Evolutionary conservation across 495 filamentous ascomycete species (phyloP).

Genomic region (Alectoria sarmentosa): DNA sequence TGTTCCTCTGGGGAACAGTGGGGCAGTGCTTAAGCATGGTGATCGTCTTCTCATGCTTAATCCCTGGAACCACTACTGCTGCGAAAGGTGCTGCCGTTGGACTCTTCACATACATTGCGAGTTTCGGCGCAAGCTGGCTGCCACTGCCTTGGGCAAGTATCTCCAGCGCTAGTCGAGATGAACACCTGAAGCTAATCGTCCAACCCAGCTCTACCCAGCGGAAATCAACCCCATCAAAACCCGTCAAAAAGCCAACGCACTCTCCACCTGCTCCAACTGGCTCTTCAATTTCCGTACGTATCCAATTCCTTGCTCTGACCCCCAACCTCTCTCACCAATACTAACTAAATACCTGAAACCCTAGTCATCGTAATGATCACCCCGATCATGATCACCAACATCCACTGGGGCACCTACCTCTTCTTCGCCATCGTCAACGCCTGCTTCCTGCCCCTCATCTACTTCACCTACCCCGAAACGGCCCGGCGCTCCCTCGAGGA

Average conservation of each 20-base stretch:
- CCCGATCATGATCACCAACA: slow-evolving; percentile 60
- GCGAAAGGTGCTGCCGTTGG: slow-evolving; percentile 69
- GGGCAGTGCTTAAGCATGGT: slow-evolving; percentile 69
- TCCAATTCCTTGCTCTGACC: neutral
- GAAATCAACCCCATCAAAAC: slow-evolving; percentile 73
- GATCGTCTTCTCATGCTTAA: slow-evolving; percentile 64
- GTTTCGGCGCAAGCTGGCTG: slow-evolving; percentile 70
- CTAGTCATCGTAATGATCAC: slow-evolving; percentile 73
- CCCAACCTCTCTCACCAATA: neutral
- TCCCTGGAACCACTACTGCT: slow-evolving; percentile 45
- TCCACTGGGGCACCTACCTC: slow-evolving; percentile 70
- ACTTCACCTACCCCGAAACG: slow-evolving; percentile 73
- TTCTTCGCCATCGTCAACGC: slow-evolving; percentile 71
- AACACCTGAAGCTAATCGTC: neutral
- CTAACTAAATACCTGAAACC: neutral
- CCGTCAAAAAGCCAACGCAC: slow-evolving; percentile 66
- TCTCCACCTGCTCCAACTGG: slow-evolving; percentile 74
- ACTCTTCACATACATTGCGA: slow-evolving; percentile 72
- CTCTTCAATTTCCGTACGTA: slow-evolving; percentile 59
- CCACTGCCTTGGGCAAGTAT: slow-evolving; percentile 48
- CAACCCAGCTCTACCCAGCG: slow-evolving; percentile 53
- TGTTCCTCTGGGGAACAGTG: slow-evolving; percentile 61
- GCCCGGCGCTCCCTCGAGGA: slow-evolving; percentile 64
- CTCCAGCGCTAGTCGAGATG: slow-evolving; percentile 23
- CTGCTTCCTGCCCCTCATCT: slow-evolving; percentile 65